Conservation (phyloP, 2,329 filamentous ascomycete species). For the Colletotrichum agaves region DNA sequence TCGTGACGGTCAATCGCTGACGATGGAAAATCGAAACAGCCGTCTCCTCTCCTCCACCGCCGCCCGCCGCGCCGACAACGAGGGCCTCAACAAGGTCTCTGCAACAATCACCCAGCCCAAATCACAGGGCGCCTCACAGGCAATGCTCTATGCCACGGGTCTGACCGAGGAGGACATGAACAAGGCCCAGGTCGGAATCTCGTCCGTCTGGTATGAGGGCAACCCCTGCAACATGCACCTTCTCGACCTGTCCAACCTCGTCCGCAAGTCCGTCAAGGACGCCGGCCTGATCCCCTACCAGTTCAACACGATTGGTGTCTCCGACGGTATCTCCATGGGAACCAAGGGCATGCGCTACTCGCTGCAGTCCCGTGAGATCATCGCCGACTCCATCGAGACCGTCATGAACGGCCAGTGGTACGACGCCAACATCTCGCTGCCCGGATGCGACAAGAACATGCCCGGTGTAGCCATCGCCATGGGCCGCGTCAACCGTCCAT, state of each 20-base stretch:
- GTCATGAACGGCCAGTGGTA: conserved; percentile 99
- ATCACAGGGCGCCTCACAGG: conserved; percentile 97
- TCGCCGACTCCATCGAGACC: conserved; percentile 98
- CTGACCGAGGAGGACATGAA: conserved; percentile 87
- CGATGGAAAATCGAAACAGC: conserved; percentile 44
- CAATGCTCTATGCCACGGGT: conserved; percentile 98
- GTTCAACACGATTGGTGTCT: conserved; percentile 99
- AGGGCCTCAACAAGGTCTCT: conserved; percentile 85
- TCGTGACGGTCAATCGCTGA: conserved; percentile 21
- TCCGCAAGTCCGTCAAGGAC: conserved; percentile 69
- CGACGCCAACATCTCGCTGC: conserved; percentile 95
- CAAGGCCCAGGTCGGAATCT: conserved; percentile 98
- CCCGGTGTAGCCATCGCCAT: conserved; percentile 92
- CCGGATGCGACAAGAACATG: conserved; percentile 99
- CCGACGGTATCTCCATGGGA: conserved; percentile 98
- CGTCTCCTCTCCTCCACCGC: conserved; percentile 63
- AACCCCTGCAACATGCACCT: conserved; percentile 99
- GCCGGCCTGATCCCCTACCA: conserved; percentile 92
- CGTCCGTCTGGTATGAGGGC: conserved; percentile 96
- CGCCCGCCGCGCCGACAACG: conserved; percentile 60
- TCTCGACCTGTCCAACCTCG: conserved; percentile 84
- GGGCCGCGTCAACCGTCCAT: conserved; percentile 92
- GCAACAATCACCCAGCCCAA: conserved; percentile 92
- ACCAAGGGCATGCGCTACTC: conserved; percentile 97
- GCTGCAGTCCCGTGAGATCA: conserved; percentile 93